Evolutionary conservation across 139 green algal genomes (phyloP), one percentile per base, ranked within the genome.

Genomic region (Spirogloea muscicola): DNA sequence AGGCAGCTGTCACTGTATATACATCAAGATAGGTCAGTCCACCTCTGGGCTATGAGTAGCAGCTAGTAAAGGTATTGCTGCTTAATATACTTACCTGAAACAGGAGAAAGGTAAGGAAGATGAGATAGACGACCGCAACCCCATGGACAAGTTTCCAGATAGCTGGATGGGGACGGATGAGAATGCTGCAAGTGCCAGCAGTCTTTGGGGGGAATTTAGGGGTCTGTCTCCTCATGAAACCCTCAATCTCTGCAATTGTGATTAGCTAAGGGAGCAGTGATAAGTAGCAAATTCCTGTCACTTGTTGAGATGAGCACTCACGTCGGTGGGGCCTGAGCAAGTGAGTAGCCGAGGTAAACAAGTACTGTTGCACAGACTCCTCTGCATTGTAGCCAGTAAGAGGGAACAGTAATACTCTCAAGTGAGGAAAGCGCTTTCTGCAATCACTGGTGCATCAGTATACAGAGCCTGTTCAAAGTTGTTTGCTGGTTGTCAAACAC

Each of bases 91-190:
- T 55, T 55, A 21, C 46, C 21, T 31, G 46, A 55, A 21, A 55
- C 21, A 21, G 21, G 21, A 55, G 46, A 64, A 16, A 64, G 55
- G 13, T 21, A 38, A 64, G 55, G 31, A 16, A 13, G 55, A 64
- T 10, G 33, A 16, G 55, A 16, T 10, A 13, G 55, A 91, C 42
- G 16, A 96, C 79, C 38, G 86, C 80, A 6, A 90, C 42, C 33
- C 90, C 91, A 74, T 96, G 89, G 13, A 95, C 86, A 13, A 96
- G 38, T 33, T 85, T 74, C 92, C 92, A 13, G 55, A 64, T 16
- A 44, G 55, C 31, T 64, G 55, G 31, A 9, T 10, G 55, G 55
- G 55, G 33, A 21, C 13, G 55, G 31, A 38, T 41, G 55, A 21
- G 55, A 9, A 9, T 40, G 10, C 36, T 16, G 10, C 55, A 27